Percentiles rank a stretch among this genome's conserved stretches.
phyloP scores from a whole-genome alignment of 176 grass and related monocot genomes.

The Oryza brachyantha region DNA sequence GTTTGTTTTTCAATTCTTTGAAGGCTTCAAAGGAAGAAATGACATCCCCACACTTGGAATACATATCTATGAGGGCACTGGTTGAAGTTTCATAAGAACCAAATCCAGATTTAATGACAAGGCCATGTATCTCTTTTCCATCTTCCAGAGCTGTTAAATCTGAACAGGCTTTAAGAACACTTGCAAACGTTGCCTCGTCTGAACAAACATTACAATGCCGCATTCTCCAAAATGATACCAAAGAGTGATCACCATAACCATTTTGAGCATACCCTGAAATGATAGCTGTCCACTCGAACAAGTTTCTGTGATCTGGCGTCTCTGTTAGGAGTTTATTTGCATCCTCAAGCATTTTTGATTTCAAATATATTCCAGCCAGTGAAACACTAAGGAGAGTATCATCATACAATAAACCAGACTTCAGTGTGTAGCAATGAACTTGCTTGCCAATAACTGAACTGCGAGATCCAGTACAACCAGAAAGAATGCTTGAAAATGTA shows the following conservation, averaged over 20 bases:
- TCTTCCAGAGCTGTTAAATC: slow-evolving; percentile 39
- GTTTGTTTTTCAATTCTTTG: slow-evolving; percentile 50
- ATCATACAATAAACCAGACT: slow-evolving; percentile 52
- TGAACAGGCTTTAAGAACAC: slow-evolving; percentile 72
- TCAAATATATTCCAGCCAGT: slow-evolving; percentile 62
- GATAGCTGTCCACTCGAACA: slow-evolving; percentile 59
- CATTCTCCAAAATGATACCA: slow-evolving; percentile 64
- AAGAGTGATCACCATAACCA: slow-evolving; percentile 55
- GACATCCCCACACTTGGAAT: slow-evolving; percentile 72
- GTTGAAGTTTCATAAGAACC: slow-evolving; percentile 41
- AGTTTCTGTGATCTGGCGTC: slow-evolving; percentile 46
- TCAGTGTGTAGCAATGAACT: slow-evolving; percentile 51
- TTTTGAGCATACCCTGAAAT: slow-evolving; percentile 89
- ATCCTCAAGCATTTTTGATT: slow-evolving; percentile 55
- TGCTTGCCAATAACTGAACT: slow-evolving; percentile 48
- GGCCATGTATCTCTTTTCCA: slow-evolving; percentile 55
- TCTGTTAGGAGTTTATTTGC: slow-evolving; percentile 51
- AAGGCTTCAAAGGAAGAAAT: slow-evolving; percentile 53
- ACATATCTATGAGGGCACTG: slow-evolving; percentile 69
- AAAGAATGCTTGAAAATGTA: slow-evolving; percentile 68
- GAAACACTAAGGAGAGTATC: slow-evolving; percentile 47
- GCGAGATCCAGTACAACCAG: slow-evolving; percentile 37
- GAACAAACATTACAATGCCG: slow-evolving; percentile 33
- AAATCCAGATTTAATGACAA: slow-evolving; percentile 62
- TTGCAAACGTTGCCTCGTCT: slow-evolving; percentile 62